A percentile compares a stretch with the other conserved stretches of the same genome.
These are phyloP conservation scores for Metrosideros polymorpha DNA, from an alignment of 441 rosid genomes.

Conservation along the genomic window DNA sequence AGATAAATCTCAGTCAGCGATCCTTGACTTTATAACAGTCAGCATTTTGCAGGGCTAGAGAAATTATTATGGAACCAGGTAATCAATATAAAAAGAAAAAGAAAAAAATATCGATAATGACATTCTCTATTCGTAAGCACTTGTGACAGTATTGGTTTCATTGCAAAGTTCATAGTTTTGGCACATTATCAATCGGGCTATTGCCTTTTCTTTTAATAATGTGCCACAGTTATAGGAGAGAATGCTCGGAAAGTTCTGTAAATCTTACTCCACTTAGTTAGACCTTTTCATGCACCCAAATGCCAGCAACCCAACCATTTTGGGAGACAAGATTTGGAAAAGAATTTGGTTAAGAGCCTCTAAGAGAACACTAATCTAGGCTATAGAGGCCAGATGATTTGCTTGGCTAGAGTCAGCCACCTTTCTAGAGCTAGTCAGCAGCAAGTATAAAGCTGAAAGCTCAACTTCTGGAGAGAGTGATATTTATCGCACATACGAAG, in stretches of 20 bases:
- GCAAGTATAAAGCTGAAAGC: not conserved
- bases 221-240: not conserved
- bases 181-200: not conserved
- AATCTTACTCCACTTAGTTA: not conserved
- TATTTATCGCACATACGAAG: not conserved
- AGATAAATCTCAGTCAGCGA: constrained; percentile 1
- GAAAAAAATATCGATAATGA: not conserved
- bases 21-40: not conserved
- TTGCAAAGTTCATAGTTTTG: not conserved
- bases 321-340: not conserved
- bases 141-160: not conserved
- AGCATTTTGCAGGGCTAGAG: not conserved
- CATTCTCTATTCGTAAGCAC: not conserved
- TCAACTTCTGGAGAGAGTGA: not conserved
- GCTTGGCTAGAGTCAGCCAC: not conserved
- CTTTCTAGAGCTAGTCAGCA: not conserved
- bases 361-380: not conserved
- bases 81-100: not conserved
- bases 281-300: not conserved
- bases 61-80: not conserved
- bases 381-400: not conserved
- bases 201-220: not conserved
- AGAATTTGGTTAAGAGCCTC: not conserved
- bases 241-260: not conserved
- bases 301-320: not conserved